phyloP scores from a whole-genome alignment of 768 basidiomycete genomes.

The Suillus variegatus region DNA sequence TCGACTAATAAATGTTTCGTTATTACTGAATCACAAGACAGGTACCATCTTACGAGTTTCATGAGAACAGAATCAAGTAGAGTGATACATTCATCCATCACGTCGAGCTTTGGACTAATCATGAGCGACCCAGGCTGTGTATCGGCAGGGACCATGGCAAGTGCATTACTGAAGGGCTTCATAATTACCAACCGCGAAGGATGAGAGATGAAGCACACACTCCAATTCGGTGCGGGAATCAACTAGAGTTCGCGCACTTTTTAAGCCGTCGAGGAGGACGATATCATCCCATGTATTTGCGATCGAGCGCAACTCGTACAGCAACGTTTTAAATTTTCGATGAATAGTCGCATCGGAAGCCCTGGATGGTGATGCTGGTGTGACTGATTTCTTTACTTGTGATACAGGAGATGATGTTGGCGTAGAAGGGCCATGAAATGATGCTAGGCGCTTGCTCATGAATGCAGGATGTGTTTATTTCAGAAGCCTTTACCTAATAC shows the following conservation, averaged over 20 bases:
- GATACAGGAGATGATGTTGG: slow-evolving; percentile 67
- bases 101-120: slow-evolving; percentile 62
- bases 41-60: slow-evolving; percentile 59
- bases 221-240: slow-evolving; percentile 85
- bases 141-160: slow-evolving; percentile 52
- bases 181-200: not conserved
- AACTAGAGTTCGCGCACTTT: slow-evolving; percentile 67
- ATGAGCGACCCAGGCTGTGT: slow-evolving; percentile 57
- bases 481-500: slow-evolving; percentile 12
- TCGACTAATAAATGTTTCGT: slow-evolving; percentile 47
- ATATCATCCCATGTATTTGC: slow-evolving; percentile 83
- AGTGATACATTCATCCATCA: slow-evolving; percentile 66
- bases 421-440: slow-evolving; percentile 79
- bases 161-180: slow-evolving; percentile 52
- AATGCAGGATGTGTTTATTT: slow-evolving; percentile 12
- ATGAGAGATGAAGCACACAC: slow-evolving; percentile 44
- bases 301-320: slow-evolving; percentile 66
- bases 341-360: slow-evolving; percentile 74
- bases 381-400: slow-evolving; percentile 35
- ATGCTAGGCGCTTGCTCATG: slow-evolving; percentile 65
- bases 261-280: slow-evolving; percentile 76
- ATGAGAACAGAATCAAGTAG: slow-evolving; percentile 57
- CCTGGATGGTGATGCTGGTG: slow-evolving; percentile 47
- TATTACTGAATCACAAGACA: not conserved
- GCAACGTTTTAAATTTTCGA: slow-evolving; percentile 65